Percentiles rank a stretch among this genome's conserved stretches.
These are phyloP conservation scores for Nothophoma quercina DNA, from an alignment of 2,329 filamentous ascomycete species.

Conservation along the genomic window DNA sequence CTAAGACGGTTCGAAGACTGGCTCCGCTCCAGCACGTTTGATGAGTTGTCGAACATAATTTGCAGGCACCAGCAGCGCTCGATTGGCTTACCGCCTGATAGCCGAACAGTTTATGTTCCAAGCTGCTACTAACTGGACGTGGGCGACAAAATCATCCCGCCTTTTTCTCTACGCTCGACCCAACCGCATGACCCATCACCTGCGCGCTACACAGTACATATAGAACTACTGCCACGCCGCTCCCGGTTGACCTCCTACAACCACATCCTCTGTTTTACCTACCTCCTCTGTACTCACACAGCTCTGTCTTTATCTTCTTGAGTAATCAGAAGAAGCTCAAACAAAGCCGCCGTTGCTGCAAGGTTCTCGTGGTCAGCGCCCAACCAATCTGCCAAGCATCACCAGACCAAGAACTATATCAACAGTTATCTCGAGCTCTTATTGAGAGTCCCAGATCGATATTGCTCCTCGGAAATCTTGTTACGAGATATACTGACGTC, in stretches of 20 bases:
- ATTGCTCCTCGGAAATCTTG: constrained; percentile 14
- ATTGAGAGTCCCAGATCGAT: not conserved
- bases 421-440: not conserved
- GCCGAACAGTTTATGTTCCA: constrained; percentile 48
- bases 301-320: constrained; percentile 17
- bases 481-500: constrained; percentile 25
- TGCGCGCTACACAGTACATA: constrained; percentile 42
- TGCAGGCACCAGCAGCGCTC: constrained; percentile 29
- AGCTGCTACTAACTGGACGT: constrained; percentile 42
- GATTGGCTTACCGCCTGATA: constrained; percentile 43
- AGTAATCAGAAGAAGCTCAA: constrained; percentile 13
- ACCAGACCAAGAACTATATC: constrained; percentile 2
- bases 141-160: constrained; percentile 47
- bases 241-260: constrained; percentile 8
- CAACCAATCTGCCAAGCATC: constrained; percentile 24
- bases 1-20: constrained; percentile 27
- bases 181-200: constrained; percentile 45
- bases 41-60: constrained; percentile 49
- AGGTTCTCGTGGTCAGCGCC: constrained; percentile 34
- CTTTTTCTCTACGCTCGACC: constrained; percentile 31
- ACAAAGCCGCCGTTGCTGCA: constrained; percentile 31
- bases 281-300: not conserved
- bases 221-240: constrained; percentile 33
- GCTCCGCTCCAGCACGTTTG: constrained; percentile 42
- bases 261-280: not conserved